Evolutionary conservation across 2,329 filamentous ascomycete species (phyloP), one percentile per base, ranked within the genome.

Genomic region (Aspergillus pseudoglaucus): DNA sequence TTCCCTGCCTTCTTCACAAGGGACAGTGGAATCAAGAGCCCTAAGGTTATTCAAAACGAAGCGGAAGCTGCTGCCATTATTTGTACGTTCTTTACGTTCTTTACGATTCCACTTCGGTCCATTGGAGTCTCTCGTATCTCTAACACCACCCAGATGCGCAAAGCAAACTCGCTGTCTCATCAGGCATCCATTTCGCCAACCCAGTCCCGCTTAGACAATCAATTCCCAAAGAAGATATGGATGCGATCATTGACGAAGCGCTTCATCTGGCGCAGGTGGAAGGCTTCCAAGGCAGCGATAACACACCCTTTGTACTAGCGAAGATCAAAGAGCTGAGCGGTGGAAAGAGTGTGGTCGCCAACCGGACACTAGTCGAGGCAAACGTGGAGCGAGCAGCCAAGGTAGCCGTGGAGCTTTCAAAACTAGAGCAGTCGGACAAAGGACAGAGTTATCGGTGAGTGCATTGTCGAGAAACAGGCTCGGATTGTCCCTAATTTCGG

Each of bases 1-100:
- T 93, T 97, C 60, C 93, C 93, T 1, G 89, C 88, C 0, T 98
- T 98, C 68, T 98, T 88, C 80, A 88, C 87, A 0, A 77, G 91
- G 37, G 88, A 96, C 38, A 96, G 90, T 66, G 88, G 90, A 10
- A 72, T 86, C 45, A 82, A 76, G 66, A 95, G 89, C 62, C 91
- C 91, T 0, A 80, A 81, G 18, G 80, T 87, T 1, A 80, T 96
- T 38, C 71, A 82, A 46, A 79, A 84, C 55, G 88, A 94, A 63
- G 76, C 76, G 47, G 87, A 97, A 63, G 93, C 93, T 30, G 93
- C 93, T 0, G 83, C 85, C n/a, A 88, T 97, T 48, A 87, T 95
- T 48, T 76, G 81, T 84, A 67, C 67, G 79, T 71, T 9, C 14
- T 15, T 35, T 84, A 67, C 67, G 79, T 71, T 9, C 14, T 15